phyloP scores from a whole-genome alignment of 2,329 filamentous ascomycete species.

The Nectriaceae sp. region DNA sequence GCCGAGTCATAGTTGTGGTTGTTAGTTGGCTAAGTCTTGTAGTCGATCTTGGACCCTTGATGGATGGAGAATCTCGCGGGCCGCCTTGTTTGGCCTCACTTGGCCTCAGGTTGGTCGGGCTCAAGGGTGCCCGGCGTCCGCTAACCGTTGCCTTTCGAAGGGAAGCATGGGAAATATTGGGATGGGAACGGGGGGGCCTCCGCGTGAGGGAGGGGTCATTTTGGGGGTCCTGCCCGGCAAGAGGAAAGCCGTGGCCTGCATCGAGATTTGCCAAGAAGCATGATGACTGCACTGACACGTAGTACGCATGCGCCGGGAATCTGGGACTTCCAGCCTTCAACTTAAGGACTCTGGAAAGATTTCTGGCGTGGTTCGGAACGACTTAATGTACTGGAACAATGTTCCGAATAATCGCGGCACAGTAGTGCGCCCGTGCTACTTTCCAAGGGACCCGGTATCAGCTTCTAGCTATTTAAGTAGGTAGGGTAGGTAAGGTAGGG shows the following conservation, averaged over 20 bases:
- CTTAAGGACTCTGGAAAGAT: background rate
- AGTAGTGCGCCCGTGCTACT: conserved; percentile 13
- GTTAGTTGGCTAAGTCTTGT: background rate
- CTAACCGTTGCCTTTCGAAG: too few species aligned
- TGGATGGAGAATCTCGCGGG: background rate
- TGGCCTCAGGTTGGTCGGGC: too few species aligned
- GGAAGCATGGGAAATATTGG: too few species aligned
- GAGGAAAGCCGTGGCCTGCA: too few species aligned
- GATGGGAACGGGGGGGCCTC: too few species aligned
- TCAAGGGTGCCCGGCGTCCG: too few species aligned
- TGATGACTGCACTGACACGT: conserved; percentile 14
- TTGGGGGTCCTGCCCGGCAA: too few species aligned
- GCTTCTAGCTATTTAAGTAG: too few species aligned
- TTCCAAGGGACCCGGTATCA: too few species aligned
- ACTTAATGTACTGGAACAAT: conserved; percentile 12
- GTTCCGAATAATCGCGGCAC: conserved; percentile 10
- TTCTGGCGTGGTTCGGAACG: conserved; percentile 4
- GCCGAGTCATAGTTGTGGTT: conserved; percentile 10
- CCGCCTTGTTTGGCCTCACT: too few species aligned
- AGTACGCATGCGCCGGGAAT: conserved; percentile 2
- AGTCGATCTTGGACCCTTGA: background rate
- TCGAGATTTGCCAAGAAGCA: background rate
- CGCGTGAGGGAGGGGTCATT: too few species aligned
- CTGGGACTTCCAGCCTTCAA: background rate
- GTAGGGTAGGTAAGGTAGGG: too few species aligned